Base-by-base conservation (phyloP, 2,329 filamentous ascomycete genomes). In the Aureobasidium sp. region DNA sequence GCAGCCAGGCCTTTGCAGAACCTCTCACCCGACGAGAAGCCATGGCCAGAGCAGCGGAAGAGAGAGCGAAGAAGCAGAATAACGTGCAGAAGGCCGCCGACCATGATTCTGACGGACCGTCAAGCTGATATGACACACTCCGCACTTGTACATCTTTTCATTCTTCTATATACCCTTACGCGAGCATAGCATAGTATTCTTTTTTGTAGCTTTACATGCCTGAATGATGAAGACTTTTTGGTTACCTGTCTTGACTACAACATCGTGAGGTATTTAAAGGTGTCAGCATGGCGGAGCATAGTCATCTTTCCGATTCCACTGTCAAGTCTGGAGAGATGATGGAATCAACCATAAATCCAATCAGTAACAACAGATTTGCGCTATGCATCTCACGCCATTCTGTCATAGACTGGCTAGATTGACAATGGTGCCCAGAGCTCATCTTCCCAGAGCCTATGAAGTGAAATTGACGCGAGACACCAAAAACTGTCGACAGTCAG, bases 11-110 rank as follows among this genome's bases (percentile, higher is more conserved):
- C n/a, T 35, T 69, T 6, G 63, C 59, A n/a, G 71, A 68, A 8
- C 71, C 74, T n/a, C 64, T 88, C 68, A 85, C 74, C 59, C 74
- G 87, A 57, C 78, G 89, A 54, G 88, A 94, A 62, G 79, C 89
- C 30, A 73, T 93, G 51, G 88, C 88, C 0, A 80, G 74, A 51
- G 87, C 86, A 4, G 85, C 85, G 0, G 86, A 90, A 68, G 83
- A 86, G 63, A 75, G 83, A 58, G 66, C 80, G 61, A 75, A 72
- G 69, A 81, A 70, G 65, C 68, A 74, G 60, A 72, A 69, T 57
- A 69, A 72, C 59, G 67, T 69, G 41, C 68, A 72, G 49, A 45
- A 39, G 47, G 39, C 45, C 4, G 38, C 38, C 19, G 45, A 51
- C 7, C 22, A 38, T 6, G 53, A 45, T n/a, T 41, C 37, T 4